Percentiles rank a stretch among this genome's conserved stretches.
These are phyloP conservation scores for Pelargonium myrrhifolium DNA, from an alignment of 441 rosid genomes.

Conservation along the genomic window DNA sequence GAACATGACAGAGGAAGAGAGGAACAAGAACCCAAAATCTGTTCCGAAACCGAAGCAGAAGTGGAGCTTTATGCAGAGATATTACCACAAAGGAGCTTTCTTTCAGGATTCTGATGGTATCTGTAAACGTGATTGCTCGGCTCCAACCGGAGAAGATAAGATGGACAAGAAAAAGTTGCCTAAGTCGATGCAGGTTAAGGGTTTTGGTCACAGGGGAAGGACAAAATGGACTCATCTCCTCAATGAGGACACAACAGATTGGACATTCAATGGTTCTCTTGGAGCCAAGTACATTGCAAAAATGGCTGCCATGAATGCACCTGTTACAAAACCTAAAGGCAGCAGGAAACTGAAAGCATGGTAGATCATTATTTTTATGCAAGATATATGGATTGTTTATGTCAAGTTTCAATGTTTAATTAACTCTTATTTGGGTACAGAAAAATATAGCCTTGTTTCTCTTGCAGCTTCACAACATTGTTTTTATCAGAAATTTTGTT, in stretches of 20 bases:
- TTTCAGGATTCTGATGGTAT: slow-evolving; percentile 56
- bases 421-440: too few species aligned
- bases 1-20: slow-evolving; percentile 91
- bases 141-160: slow-evolving; percentile 90
- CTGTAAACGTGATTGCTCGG: slow-evolving; percentile 60
- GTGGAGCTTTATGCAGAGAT: slow-evolving; percentile 91
- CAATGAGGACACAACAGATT: slow-evolving; percentile 78
- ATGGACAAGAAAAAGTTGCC: slow-evolving; percentile 77
- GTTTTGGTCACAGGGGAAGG: slow-evolving; percentile 90
- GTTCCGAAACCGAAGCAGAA: slow-evolving; percentile 51
- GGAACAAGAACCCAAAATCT: slow-evolving; percentile 75
- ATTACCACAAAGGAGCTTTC: slow-evolving; percentile 87
- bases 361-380: too few species aligned
- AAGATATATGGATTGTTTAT: too few species aligned
- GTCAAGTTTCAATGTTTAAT: too few species aligned
- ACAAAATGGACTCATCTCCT: slow-evolving; percentile 96
- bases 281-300: slow-evolving; percentile 74
- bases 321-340: slow-evolving; percentile 84
- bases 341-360: slow-evolving; percentile 93
- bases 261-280: slow-evolving; percentile 75
- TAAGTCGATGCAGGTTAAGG: slow-evolving; percentile 89
- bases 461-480: too few species aligned
- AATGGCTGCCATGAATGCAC: slow-evolving; percentile 89
- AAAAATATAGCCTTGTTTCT: too few species aligned
- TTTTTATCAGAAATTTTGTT: too few species aligned